These are phyloP conservation scores for Boletus tylopilopsis DNA, from an alignment of 768 basidiomycete genomes.

Conservation along the genomic window DNA sequence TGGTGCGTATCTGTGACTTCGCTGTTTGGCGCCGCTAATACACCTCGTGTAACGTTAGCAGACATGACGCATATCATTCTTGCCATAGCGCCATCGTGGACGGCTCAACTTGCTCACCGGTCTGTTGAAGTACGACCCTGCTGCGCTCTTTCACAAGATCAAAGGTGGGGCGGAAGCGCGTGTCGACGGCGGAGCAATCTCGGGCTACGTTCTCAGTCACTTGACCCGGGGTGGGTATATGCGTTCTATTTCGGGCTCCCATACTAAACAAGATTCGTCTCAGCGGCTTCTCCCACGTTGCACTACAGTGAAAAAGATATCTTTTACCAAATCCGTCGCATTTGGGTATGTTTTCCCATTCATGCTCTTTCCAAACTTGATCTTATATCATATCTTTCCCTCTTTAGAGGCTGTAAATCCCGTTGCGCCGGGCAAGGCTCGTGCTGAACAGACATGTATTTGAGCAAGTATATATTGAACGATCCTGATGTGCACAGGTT, in stretches of 20 bases:
- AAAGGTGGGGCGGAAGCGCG: constrained; percentile 67
- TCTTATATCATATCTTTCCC: neutral
- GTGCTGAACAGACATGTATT: constrained; percentile 66
- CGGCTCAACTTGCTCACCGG: constrained; percentile 83
- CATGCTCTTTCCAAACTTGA: neutral
- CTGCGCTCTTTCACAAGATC: constrained; percentile 82
- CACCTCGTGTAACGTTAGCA: constrained; percentile 33
- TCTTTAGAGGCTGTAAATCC: constrained; percentile 78
- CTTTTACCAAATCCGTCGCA: constrained; percentile 81
- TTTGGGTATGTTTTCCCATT: constrained; percentile 41
- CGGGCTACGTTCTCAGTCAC: constrained; percentile 89
- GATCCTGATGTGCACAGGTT: constrained; percentile 47
- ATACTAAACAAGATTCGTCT: neutral
- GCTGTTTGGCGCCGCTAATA: neutral
- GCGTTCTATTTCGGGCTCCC: neutral
- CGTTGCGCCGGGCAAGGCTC: constrained; percentile 83
- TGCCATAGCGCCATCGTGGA: constrained; percentile 86
- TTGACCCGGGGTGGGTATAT: constrained; percentile 50
- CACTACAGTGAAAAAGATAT: constrained; percentile 48
- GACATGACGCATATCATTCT: constrained; percentile 71
- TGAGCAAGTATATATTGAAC: neutral
- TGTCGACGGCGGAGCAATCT: constrained; percentile 60
- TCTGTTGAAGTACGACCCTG: constrained; percentile 61
- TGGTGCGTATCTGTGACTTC: constrained; percentile 35
- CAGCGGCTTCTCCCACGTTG: constrained; percentile 64